Conservation (phyloP, 805 yeast species). For the Yamadazyma takamatsuzukensis region DNA sequence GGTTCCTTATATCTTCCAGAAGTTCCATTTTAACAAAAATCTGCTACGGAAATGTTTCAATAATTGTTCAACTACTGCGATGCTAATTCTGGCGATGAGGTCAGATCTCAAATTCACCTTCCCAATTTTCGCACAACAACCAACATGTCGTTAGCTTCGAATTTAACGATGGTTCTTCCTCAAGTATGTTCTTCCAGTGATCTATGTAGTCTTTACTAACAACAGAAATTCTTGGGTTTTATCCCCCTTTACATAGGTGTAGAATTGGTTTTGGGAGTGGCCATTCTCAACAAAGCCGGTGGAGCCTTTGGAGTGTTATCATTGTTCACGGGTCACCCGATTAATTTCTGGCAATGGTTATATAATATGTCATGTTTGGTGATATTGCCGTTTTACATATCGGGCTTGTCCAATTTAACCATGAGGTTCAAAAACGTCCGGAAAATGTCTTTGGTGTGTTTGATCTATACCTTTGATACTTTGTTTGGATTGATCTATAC, state of each 20-base stretch:
- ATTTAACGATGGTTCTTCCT: slow-evolving; percentile 12
- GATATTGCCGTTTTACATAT: slow-evolving; percentile 60
- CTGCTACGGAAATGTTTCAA: too few species aligned
- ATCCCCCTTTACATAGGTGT: slow-evolving; percentile 86
- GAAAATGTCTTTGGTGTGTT: slow-evolving; percentile 58
- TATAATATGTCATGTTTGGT: slow-evolving; percentile 64
- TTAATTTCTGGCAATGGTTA: slow-evolving; percentile 78
- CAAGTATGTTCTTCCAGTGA: slow-evolving; percentile 13
- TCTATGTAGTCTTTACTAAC: slow-evolving; percentile 6
- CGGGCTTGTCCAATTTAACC: slow-evolving; percentile 46
- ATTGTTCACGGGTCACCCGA: slow-evolving; percentile 83
- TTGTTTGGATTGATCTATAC: slow-evolving; percentile 65
- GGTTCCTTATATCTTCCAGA: too few species aligned
- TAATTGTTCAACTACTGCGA: too few species aligned
- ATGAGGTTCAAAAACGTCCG: slow-evolving; percentile 51
- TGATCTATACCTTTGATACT: slow-evolving; percentile 67
- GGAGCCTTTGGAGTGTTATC: slow-evolving; percentile 87
- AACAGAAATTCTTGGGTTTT: slow-evolving; percentile 58
- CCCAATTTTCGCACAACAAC: too few species aligned
- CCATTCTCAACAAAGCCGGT: slow-evolving; percentile 81
- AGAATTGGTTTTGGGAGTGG: slow-evolving; percentile 70
- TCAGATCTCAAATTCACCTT: too few species aligned
- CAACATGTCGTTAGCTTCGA: slow-evolving; percentile 2
- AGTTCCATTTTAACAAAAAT: background rate
- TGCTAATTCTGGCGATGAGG: too few species aligned